Evolutionary conservation across 202 grass and related monocot species (phyloP), one percentile per base, ranked within the genome.

Genomic region (Setaria viridis): DNA sequence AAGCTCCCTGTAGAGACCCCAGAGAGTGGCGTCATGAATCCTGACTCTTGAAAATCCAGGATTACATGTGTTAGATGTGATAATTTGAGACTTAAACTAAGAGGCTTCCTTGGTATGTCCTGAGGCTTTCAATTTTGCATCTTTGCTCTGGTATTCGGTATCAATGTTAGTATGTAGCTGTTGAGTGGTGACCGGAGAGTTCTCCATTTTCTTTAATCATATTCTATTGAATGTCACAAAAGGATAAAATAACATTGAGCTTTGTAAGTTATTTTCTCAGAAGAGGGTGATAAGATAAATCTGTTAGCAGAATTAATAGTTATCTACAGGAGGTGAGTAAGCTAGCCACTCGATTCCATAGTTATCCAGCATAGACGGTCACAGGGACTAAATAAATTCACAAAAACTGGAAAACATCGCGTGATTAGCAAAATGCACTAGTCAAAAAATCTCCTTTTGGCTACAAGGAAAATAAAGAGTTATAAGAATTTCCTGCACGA

Each of bases 61-160:
- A 78, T 62, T 78, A 45, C 59, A 85, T 82, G 64, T 20, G 78
- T 30, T 81, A 70, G 80, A 51, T 81, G 71, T 41, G 34, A 67
- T 72, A n/a, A 78, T 76, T 78, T 74, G 85, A 85, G 65, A 77
- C 12, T 58, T 88, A 64, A 76, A 81, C 60, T 62, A 76, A 68
- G 84, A 87, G 80, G 89, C 70, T 84, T 63, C 72, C 54, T 76
- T 70, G 29, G 64, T 84, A 76, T 64, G 68, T 80, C 75, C 54
- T 13, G 69, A 65, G 62, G 55, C 55, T 88, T 64, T 45, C 72
- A 79, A 78, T 88, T 91, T 88, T 82, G 77, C 66, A 88, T 47
- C 62, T 82, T 64, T 64, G 62, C 30, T 57, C 47, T 53, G 65
- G 65, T 88, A 17, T 66, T 62, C 37, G 65, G 64, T 60, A 76